Evolutionary conservation across 306 rosid species (phyloP), one percentile per base, ranked within the genome.

Genomic region (Fagus sylvatica): DNA sequence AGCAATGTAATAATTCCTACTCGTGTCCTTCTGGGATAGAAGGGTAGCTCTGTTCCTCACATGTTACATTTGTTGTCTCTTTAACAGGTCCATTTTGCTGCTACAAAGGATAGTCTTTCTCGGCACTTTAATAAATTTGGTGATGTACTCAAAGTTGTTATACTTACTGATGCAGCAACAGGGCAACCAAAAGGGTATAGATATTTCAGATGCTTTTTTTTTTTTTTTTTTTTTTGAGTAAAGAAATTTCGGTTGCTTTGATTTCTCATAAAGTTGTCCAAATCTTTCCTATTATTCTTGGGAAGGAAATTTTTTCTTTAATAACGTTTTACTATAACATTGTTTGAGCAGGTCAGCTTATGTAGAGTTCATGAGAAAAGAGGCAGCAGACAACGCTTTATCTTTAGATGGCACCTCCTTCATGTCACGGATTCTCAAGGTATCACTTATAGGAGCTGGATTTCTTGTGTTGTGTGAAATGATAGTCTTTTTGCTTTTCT

Each of bases 371-470:
- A 90, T 90, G 92, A 88, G 88, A 65, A 96, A 87, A 86, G 99
- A 89, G 69, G 93, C 97, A 2, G 96, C 98, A 49, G 94, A 96
- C 62, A 90, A 85, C 73, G 98, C 99, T 40, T 75, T 96, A 79
- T 87, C 99, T 84, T 83, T 96, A 66, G 98, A 96, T 75, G 93
- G 98, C 46, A 93, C 97, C 51, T 96, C 98, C 53, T 96, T 91
- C 72, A 82, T 96, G 99, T 93, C 99, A 33, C 85, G 99, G 53
- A 87, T 96, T 76, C 97, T 96, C 56, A 96, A 96, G 99, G 99
- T 95, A 93, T 54, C 53, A 3, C 56, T 76, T 56, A 11, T n/a
- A 6, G 56, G 64, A 36, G 53, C 43, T 28, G 68, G 15, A 30
- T 36, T n/a, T 55, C 40, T 17, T 13, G n/a, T 34, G 60, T 67